These are phyloP conservation scores for Epichloe uncinata DNA, from an alignment of 2,329 filamentous ascomycete genomes.

Conservation along the genomic window DNA sequence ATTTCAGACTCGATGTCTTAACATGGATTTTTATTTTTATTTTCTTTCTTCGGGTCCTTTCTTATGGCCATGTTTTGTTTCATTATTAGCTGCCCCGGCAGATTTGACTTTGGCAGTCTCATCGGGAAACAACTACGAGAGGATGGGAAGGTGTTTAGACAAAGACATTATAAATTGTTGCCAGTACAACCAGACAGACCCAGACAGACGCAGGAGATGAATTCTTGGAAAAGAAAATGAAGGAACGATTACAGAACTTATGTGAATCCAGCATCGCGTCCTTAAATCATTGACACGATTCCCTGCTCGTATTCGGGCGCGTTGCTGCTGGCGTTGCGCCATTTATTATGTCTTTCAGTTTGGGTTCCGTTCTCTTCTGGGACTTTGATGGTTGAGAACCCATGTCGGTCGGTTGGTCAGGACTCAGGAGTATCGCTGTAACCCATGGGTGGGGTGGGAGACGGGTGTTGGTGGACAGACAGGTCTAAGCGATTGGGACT, in stretches of 20 bases:
- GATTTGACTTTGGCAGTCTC: conserved; percentile 4
- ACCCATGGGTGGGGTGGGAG: too few species aligned
- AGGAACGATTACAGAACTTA: background rate
- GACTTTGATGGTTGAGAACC: background rate
- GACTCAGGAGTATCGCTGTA: background rate
- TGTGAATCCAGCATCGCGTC: background rate
- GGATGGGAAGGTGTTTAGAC: conserved; percentile 1
- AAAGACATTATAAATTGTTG: conserved; percentile 1
- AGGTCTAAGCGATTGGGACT: too few species aligned
- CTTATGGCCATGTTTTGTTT: background rate
- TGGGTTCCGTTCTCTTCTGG: too few species aligned
- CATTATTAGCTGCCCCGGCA: background rate
- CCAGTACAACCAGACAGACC: background rate
- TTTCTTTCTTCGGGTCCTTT: background rate
- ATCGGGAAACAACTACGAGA: background rate
- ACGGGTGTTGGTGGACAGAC: too few species aligned
- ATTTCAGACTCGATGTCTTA: background rate
- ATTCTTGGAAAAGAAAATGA: background rate
- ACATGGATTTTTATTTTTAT: background rate
- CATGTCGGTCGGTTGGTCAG: background rate
- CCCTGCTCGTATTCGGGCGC: too few species aligned
- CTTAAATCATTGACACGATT: too few species aligned
- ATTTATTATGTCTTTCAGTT: too few species aligned
- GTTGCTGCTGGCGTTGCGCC: too few species aligned
- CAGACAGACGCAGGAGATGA: background rate